Conservation (phyloP, 108 stramenopile species). For the Cylindrotheca fusiformis region DNA sequence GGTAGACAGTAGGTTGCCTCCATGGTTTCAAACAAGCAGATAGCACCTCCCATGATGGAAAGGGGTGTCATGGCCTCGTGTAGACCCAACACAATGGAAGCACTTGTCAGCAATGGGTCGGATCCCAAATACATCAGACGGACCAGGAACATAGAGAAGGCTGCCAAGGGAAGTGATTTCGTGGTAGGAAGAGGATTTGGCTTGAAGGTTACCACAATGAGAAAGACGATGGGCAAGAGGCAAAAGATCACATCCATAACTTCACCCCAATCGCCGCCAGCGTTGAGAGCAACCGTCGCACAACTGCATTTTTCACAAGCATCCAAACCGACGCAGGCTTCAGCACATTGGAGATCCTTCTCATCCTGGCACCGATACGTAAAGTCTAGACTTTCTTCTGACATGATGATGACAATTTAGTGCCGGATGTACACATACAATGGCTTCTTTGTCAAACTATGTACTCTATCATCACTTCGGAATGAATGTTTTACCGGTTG, state of each 20-base stretch:
- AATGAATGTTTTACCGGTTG: too few species aligned
- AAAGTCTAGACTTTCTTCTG: slow-evolving; percentile 5
- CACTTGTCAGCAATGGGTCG: slow-evolving; percentile 40
- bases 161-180: too few species aligned
- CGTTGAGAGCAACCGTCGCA: slow-evolving; percentile 37
- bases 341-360: slow-evolving; percentile 13
- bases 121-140: slow-evolving; percentile 59
- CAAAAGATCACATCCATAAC: too few species aligned
- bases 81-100: slow-evolving; percentile 44
- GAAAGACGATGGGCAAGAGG: too few species aligned
- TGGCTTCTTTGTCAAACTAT: too few species aligned
- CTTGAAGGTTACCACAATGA: slow-evolving; percentile 38
- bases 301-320: too few species aligned
- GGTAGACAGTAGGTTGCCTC: slow-evolving; percentile 52
- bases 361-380: slow-evolving; percentile 5
- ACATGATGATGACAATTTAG: too few species aligned
- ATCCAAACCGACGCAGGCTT: slow-evolving; percentile 10
- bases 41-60: slow-evolving; percentile 65
- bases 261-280: too few species aligned
- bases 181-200: slow-evolving; percentile 43
- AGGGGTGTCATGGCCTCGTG: too few species aligned
- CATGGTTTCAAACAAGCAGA: slow-evolving; percentile 65
- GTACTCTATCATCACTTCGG: too few species aligned
- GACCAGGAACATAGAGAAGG: too few species aligned
- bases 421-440: too few species aligned